Base-by-base conservation (phyloP, 495 filamentous ascomycete species). In the Bryoglossum gracile region DNA sequence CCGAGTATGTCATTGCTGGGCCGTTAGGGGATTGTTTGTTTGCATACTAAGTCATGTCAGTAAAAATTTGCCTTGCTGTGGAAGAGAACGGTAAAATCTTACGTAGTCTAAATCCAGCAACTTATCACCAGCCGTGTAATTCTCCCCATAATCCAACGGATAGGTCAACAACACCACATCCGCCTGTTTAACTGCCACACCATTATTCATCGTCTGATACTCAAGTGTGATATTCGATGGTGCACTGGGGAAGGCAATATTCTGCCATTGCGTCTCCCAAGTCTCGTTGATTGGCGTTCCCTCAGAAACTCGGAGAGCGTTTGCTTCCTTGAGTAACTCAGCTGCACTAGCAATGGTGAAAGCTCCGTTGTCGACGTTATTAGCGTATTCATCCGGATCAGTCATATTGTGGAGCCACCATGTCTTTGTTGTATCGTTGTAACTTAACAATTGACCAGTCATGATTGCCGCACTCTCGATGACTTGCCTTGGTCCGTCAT, bases 351-450 rank as follows among this genome's bases (percentile, higher is more conserved):
- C 75, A 68, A 85, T 84, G 1, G 85, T 89, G 58, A 78, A 89
- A 19, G 80, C 84, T 35, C 82, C 81, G 18, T 86, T 84, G 55
- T 84, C 73, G 16, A 84, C 62, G 24, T 78, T 68, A 55, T 89
- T 89, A 1, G 59, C 55, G 41, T 62, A 62, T 22, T 62, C 59
- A 26, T 62, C 59, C 14, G 85, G 85, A 63, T 89, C 85, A 1
- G 85, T 89, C 73, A 86, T 85, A 54, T 89, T 89, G n/a, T 57
- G 51, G 8, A 80, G 55, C 32, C 61, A 64, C 35, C 69, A 80
- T 45, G 62, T 56, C 9, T 65, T 66, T 4, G 64, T 70, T 0
- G 69, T 71, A 21, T 59, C 53, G 55, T 75, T 71, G 45, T 62
- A 70, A n/a, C 63, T 58, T 3, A 72, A 51, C 4, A 73, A 48